Base-by-base conservation (phyloP, 371 early-diverging fungal species). In the Chytridiales sp. region DNA sequence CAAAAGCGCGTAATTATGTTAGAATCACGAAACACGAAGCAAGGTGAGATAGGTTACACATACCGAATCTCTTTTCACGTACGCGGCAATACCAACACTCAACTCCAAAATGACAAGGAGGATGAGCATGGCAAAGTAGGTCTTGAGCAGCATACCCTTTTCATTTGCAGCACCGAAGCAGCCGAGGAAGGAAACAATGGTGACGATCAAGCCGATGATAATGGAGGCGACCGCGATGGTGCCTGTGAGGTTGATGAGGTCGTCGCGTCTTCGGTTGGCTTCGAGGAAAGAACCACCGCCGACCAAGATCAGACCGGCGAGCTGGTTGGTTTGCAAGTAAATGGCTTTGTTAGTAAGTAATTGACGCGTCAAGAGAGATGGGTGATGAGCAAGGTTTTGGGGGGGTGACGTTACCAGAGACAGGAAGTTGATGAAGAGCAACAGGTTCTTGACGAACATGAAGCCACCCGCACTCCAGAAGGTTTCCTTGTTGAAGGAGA, bases 81-180 rank as follows among this genome's bases (percentile, higher is more conserved):
- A 77, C 9, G 77, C 80, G 0, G 77, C 80, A 47, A 61, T 59
- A 2, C 80, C 80, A 29, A 80, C 67, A 29, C 70, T 55, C 47
- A 80, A 42, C 53, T 80, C 76, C n/a, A 80, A 64, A 24, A 77
- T 58, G 19, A 80, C 72, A 41, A 80, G 59, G 22, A 77, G 29
- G 55, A 70, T 48, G 32, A 80, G 65, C n/a, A 80, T 46, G 13
- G 66, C 77, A 58, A 80, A 80, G 72, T 80, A 80, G 26, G 80
- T 77, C 47, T 77, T 77, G 29, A 80, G 69, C 11, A 80, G 70
- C 71, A 80, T 70, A 17, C 77, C 77, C 69, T 77, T 76, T 44
- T 80, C 80, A 61, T 80, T 80, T 21, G 80, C 80, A 22, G 77
- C 77, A 17, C 80, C 80, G 52, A 77, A 77, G 59, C 77, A 77